A percentile compares a stretch with the other conserved stretches of the same genome.
These are phyloP conservation scores for Arthrobotrys sphaeroides DNA, from an alignment of 2,329 filamentous ascomycete species.

Conservation along the genomic window DNA sequence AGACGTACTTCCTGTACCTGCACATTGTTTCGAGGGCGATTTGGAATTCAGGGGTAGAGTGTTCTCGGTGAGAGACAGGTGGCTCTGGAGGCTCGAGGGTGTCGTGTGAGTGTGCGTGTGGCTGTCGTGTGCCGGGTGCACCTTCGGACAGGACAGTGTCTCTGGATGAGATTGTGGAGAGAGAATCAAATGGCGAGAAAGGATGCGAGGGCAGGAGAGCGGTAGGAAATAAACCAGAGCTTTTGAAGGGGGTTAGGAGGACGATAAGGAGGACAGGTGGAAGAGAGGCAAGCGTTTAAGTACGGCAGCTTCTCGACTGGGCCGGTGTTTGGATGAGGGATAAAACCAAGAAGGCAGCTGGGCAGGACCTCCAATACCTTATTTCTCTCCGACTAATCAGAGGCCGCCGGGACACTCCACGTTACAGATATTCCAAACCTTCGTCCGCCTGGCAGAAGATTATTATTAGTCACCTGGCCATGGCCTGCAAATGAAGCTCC, in stretches of 20 bases:
- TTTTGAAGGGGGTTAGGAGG: constrained; percentile 25
- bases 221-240: neutral
- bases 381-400: constrained; percentile 39
- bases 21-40: constrained; percentile 26
- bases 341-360: constrained; percentile 30
- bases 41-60: neutral
- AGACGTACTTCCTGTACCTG: constrained; percentile 37
- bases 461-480: neutral
- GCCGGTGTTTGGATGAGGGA: constrained; percentile 7
- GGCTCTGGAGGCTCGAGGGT: neutral
- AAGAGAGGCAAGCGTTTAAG: constrained; percentile 6
- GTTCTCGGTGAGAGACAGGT: neutral
- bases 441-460: neutral
- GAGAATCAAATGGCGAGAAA: neutral
- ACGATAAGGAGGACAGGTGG: constrained; percentile 27
- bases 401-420: constrained; percentile 24
- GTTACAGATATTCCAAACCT: constrained; percentile 35
- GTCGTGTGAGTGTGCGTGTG: constrained; percentile 11
- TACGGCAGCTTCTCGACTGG: neutral
- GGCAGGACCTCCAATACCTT: neutral
- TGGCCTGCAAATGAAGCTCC: neutral
- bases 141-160: neutral
- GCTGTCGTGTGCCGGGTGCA: constrained; percentile 17
- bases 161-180: neutral
- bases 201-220: neutral